Percentiles rank a stretch among this genome's conserved stretches.
These are phyloP conservation scores for Lophiostoma macrostomum DNA, from an alignment of 495 filamentous ascomycete species.

Conservation along the genomic window DNA sequence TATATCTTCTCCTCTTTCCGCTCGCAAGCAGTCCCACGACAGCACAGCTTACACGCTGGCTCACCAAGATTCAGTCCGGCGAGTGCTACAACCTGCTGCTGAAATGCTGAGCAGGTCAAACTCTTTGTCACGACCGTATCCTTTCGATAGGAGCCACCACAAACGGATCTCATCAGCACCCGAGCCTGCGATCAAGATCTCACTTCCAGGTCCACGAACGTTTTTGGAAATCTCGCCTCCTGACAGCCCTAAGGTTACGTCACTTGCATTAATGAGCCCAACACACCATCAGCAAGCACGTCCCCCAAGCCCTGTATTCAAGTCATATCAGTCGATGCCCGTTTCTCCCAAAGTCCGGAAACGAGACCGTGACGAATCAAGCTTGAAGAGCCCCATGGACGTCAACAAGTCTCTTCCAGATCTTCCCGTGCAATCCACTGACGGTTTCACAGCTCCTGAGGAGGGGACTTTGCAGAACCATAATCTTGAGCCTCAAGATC, in stretches of 20 bases:
- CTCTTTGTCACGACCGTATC: constrained; percentile 9
- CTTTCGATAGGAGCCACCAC: constrained; percentile 11
- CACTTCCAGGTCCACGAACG: background rate
- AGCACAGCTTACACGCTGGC: constrained; percentile 9
- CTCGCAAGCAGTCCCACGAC: constrained; percentile 11
- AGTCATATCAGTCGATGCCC: background rate
- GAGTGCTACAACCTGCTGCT: constrained; percentile 22
- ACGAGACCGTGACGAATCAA: background rate
- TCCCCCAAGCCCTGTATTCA: background rate
- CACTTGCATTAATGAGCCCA: background rate
- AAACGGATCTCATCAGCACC: constrained; percentile 32
- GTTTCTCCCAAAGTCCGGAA: background rate
- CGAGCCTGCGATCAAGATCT: constrained; percentile 7
- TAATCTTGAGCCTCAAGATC: background rate
- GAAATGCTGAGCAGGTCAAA: constrained; percentile 20
- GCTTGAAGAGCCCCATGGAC: background rate
- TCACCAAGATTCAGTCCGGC: constrained; percentile 19
- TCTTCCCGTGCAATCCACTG: constrained; percentile 12
- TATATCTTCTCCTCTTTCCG: constrained; percentile 16
- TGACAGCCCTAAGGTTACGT: background rate
- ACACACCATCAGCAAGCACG: background rate
- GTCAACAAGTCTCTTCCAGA: constrained; percentile 21
- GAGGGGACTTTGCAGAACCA: background rate
- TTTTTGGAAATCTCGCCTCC: background rate
- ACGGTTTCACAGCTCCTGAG: background rate